Percentiles rank a stretch among this genome's conserved stretches.
These are phyloP conservation scores for Penicillium daleae DNA, from an alignment of 495 filamentous ascomycete species.

Conservation along the genomic window DNA sequence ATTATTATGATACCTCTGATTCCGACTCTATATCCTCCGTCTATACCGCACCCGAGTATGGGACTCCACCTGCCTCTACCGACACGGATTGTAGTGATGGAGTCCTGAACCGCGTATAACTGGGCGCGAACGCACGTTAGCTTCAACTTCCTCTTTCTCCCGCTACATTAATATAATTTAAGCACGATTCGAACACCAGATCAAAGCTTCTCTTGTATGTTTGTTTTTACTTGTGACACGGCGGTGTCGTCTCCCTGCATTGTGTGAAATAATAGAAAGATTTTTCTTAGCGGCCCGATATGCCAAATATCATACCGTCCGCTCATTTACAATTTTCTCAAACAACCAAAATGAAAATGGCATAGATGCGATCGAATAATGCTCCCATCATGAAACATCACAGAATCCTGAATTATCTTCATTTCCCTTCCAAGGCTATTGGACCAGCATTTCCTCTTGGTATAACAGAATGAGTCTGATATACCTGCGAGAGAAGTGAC, in stretches of 20 bases:
- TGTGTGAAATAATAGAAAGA: too few species aligned
- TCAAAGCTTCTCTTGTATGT: not conserved
- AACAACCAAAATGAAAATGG: too few species aligned
- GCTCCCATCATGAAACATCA: too few species aligned
- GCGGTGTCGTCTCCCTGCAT: too few species aligned
- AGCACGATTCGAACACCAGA: not conserved
- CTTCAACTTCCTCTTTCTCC: not conserved
- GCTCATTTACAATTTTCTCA: too few species aligned
- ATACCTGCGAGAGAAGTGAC: not conserved
- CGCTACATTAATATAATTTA: not conserved
- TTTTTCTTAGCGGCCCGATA: not conserved
- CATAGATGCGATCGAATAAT: too few species aligned
- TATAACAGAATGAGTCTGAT: not conserved
- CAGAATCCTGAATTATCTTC: not conserved
- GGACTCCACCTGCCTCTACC: not conserved
- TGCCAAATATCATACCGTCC: not conserved
- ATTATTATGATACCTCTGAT: slow-evolving; percentile 13
- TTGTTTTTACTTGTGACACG: not conserved
- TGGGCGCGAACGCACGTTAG: not conserved
- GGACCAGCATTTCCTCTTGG: not conserved
- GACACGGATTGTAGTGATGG: not conserved
- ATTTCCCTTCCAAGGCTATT: not conserved
- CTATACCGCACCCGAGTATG: slow-evolving; percentile 30
- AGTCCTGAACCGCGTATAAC: not conserved
- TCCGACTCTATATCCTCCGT: slow-evolving; percentile 26